Evolutionary conservation across 2,329 filamentous ascomycete genomes (phyloP).

Genomic region (Huntiella moniliformis): DNA sequence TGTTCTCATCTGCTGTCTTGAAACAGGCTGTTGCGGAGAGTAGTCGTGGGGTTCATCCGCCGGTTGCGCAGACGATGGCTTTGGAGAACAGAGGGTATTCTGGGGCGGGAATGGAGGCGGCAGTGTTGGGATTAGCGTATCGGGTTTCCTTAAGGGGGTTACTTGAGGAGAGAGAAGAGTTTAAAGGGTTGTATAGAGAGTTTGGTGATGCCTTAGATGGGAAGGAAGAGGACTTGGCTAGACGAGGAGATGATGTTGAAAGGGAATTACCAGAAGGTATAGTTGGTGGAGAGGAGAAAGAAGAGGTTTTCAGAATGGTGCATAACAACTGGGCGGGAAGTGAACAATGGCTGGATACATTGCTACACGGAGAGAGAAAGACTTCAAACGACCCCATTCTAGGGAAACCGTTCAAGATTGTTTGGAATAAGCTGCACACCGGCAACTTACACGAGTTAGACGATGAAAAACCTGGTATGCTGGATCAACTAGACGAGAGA

Average conservation of each 20-base stretch:
- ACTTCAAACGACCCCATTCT: slow-evolving; percentile 43
- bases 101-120: slow-evolving; percentile 34
- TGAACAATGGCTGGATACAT: slow-evolving; percentile 50
- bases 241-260: slow-evolving; percentile 30
- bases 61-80: slow-evolving; percentile 35
- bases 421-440: slow-evolving; percentile 50
- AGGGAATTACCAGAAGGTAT: slow-evolving; percentile 16
- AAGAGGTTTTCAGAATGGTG: slow-evolving; percentile 39
- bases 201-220: slow-evolving; percentile 45
- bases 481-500: slow-evolving; percentile 53
- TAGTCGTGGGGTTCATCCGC: slow-evolving; percentile 23
- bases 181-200: slow-evolving; percentile 37
- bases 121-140: slow-evolving; percentile 55
- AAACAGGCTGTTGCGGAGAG: slow-evolving; percentile 37
- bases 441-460: slow-evolving; percentile 39
- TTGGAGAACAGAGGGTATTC: slow-evolving; percentile 39
- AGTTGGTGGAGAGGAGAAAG: slow-evolving; percentile 24
- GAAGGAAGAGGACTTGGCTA: slow-evolving; percentile 40
- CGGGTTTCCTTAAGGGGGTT: slow-evolving; percentile 43
- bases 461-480: slow-evolving; percentile 24
- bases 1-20: slow-evolving; percentile 69
- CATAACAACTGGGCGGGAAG: slow-evolving; percentile 64
- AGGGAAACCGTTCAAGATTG: slow-evolving; percentile 44
- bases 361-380: slow-evolving; percentile 47
- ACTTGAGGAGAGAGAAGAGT: slow-evolving; percentile 40